These are phyloP conservation scores for Aspergillus phoenicis DNA, from an alignment of 2,329 filamentous ascomycete genomes.

Conservation along the genomic window DNA sequence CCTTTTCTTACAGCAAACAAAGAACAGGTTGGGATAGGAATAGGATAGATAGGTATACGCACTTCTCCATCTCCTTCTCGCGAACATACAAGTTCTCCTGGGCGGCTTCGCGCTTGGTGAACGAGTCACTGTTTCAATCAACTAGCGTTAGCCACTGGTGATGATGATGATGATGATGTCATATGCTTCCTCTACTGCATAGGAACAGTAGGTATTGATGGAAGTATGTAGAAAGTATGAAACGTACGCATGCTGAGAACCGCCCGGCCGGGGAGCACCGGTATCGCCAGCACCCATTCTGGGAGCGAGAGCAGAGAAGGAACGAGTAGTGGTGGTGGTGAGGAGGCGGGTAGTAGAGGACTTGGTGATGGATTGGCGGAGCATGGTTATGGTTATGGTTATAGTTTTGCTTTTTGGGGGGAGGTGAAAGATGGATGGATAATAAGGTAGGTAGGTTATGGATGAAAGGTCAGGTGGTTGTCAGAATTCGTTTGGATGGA, in stretches of 20 bases:
- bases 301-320: conserved; percentile 66
- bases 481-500: background rate
- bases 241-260: conserved; percentile 41
- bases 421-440: background rate
- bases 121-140: conserved; percentile 69
- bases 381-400: conserved; percentile 53
- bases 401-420: background rate
- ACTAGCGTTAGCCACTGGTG: conserved; percentile 9
- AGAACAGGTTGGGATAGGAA: no score
- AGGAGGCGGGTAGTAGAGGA: conserved; percentile 55
- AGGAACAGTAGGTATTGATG: no score
- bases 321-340: conserved; percentile 47
- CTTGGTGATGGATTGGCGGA: conserved; percentile 65
- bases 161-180: conserved; percentile 24
- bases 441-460: background rate
- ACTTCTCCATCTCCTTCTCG: conserved; percentile 87
- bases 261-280: conserved; percentile 51
- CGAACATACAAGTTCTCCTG: conserved; percentile 82
- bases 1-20: background rate
- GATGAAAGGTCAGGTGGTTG: conserved; percentile 3
- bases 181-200: background rate
- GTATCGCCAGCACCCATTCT: conserved; percentile 72
- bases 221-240: background rate
- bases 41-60: conserved; percentile 19
- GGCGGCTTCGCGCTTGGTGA: conserved; percentile 88